A percentile compares a stretch with the other conserved stretches of the same genome.
These are phyloP conservation scores for Cutaneotrichosporon cyanovorans DNA, from an alignment of 1,284 basidiomycete genomes.

Conservation along the genomic window DNA sequence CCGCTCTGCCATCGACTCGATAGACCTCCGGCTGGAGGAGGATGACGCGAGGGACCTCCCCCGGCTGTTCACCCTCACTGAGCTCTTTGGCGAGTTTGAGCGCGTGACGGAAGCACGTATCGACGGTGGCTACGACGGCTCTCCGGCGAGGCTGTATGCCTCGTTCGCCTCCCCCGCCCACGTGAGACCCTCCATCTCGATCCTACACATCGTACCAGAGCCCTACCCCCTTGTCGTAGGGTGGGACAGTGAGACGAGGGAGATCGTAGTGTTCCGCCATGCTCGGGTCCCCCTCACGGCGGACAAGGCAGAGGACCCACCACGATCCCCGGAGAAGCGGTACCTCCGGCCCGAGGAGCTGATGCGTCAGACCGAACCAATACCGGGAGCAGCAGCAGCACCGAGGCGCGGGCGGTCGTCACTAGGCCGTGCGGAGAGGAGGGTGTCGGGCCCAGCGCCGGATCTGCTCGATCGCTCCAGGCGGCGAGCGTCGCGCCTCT, in stretches of 20 bases:
- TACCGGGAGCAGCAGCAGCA: neutral
- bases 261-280: slow-evolving; percentile 35
- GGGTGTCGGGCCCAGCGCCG: slow-evolving; percentile 6
- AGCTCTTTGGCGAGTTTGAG: slow-evolving; percentile 65
- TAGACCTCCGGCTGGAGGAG: neutral
- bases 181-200: slow-evolving; percentile 2
- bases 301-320: slow-evolving; percentile 5
- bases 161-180: neutral
- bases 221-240: slow-evolving; percentile 31
- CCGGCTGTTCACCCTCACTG: slow-evolving; percentile 67
- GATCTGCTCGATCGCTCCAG: slow-evolving; percentile 31
- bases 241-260: slow-evolving; percentile 21
- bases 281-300: slow-evolving; percentile 6
- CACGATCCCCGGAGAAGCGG: slow-evolving; percentile 8
- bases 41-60: slow-evolving; percentile 63
- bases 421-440: slow-evolving; percentile 2
- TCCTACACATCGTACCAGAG: slow-evolving; percentile 25
- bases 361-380: slow-evolving; percentile 11
- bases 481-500: slow-evolving; percentile 28
- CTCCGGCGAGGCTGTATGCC: neutral
- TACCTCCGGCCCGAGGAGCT: slow-evolving; percentile 27
- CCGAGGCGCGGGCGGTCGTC: neutral
- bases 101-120: slow-evolving; percentile 48
- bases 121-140: slow-evolving; percentile 4
- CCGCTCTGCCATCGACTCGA: neutral